Conservation (phyloP, 2,329 filamentous ascomycete species). For the Stachybotrys echinatus region DNA sequence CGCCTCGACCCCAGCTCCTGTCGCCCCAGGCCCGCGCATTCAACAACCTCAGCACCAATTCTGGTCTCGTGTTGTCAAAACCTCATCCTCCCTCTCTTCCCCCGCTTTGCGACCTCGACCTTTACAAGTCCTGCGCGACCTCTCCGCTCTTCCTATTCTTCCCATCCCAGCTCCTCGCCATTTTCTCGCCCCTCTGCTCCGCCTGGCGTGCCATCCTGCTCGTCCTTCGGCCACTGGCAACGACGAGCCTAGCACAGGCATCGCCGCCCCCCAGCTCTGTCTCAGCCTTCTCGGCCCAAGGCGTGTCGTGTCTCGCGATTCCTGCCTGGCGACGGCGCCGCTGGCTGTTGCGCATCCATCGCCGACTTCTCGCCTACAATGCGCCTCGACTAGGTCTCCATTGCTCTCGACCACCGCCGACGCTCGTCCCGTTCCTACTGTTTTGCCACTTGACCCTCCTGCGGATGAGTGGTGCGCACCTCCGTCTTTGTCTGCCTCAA, state of each 20-base stretch:
- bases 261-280: neutral
- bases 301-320: neutral
- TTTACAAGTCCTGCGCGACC: neutral
- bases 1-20: neutral
- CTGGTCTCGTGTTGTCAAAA: constrained; percentile 2
- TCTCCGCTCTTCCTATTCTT: neutral
- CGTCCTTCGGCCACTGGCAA: neutral
- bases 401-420: constrained; percentile 14
- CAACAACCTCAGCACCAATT: constrained; percentile 1
- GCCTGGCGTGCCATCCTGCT: neutral
- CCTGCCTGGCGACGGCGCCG: neutral
- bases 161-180: neutral
- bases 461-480: constrained; percentile 19
- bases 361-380: constrained; percentile 19
- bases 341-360: neutral
- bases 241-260: neutral
- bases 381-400: constrained; percentile 26
- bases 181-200: neutral
- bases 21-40: neutral
- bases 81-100: neutral
- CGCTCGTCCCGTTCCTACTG: constrained; percentile 6
- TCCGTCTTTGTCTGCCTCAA: constrained; percentile 15
- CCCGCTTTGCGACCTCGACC: neutral
- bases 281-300: neutral
- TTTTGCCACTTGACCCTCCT: constrained; percentile 7